These are phyloP conservation scores for Furcasterigmium sp. DNA, from an alignment of 2,329 filamentous ascomycete genomes.

Conservation along the genomic window DNA sequence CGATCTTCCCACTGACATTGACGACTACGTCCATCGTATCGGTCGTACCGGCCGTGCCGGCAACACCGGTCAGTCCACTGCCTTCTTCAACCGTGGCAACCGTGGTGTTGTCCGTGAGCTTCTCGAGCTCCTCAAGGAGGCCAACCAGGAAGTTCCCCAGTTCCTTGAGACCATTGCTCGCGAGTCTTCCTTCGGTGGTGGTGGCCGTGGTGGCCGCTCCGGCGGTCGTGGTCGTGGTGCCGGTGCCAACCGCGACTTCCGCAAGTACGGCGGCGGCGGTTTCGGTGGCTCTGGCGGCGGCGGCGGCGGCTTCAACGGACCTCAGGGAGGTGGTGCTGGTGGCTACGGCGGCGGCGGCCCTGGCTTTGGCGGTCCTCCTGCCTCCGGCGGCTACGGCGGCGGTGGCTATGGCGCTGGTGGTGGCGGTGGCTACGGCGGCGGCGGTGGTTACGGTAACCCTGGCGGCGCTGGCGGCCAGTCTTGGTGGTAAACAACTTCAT, in stretches of 20 bases:
- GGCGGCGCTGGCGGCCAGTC: slow-evolving; percentile 58
- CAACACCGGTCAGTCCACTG: slow-evolving; percentile 96
- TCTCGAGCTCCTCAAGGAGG: slow-evolving; percentile 96
- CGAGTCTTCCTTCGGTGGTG: slow-evolving; percentile 80
- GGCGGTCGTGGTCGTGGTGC: slow-evolving; percentile 70
- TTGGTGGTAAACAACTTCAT: slow-evolving; percentile 54
- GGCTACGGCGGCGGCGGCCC: slow-evolving; percentile 33
- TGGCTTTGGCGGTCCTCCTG: slow-evolving; percentile 36
- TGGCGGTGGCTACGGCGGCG: slow-evolving; percentile 37
- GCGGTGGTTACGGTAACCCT: slow-evolving; percentile 65
- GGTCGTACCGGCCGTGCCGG: slow-evolving; percentile 99
- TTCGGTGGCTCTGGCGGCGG: slow-evolving; percentile 39
- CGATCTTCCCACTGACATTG: slow-evolving; percentile 96
- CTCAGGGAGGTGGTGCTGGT: slow-evolving; percentile 28
- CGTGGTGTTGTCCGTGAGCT: slow-evolving; percentile 95
- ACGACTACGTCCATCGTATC: slow-evolving; percentile 98
- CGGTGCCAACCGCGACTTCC: slow-evolving; percentile 78
- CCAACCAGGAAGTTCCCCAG: slow-evolving; percentile 89
- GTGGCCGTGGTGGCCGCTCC: slow-evolving; percentile 56
- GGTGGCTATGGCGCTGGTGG: slow-evolving; percentile 24
- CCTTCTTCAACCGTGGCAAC: slow-evolving; percentile 99
- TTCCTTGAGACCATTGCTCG: slow-evolving; percentile 98
- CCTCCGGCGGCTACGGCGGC: slow-evolving; percentile 31
- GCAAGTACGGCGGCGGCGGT: slow-evolving; percentile 64
- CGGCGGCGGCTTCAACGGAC: slow-evolving; percentile 34